Base-by-base conservation (phyloP, 129 eudicot species). In the Flaveria linearis region DNA sequence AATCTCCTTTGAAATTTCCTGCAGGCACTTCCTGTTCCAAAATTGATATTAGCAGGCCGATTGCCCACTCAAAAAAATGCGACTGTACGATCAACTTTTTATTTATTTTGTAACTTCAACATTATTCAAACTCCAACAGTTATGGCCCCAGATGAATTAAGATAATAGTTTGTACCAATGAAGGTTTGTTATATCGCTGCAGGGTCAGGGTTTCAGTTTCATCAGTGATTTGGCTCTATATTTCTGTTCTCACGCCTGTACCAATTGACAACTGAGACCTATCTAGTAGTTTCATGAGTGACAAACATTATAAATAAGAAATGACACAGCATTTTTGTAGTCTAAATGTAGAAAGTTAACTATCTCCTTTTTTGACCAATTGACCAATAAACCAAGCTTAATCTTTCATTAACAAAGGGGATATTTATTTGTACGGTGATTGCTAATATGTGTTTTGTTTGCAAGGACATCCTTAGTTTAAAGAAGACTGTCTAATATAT, bases 51-150 rank as follows among this genome's bases (percentile, higher is more conserved):
- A 85, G 97, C 99, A 43, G 99, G 99, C 70, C 91, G 97, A 72
- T 76, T 94, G 85, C 97, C 97, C 30, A 93, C 99, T 75, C 99
- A 94, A 82, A 97, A 94, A 86, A 91, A 94, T 67, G 99, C 97
- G 65, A 94, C 85, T 42, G 99, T 94, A 84, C 62, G 90, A 66
- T 72, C 41, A 69, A 53, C 42, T 26, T n/a, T 66, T 75, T 60
- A 18, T 56, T 68, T n/a, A 4, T 52, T 73, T 72, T 25, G 46
- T 45, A 7, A 14, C 68, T 62, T 52, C 68, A 65, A n/a, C 11
- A 26, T 50, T 62, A 41, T 25, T 9, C 26, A 56, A 20, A 60
- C 11, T 60, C n/a, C 16, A 69, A 46, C 52, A 56, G 63, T 67
- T 75, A 60, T 28, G 73, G 51, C 60, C 41, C 26, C 53, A 23